phyloP scores from a whole-genome alignment of 768 basidiomycete genomes.

The Panellus pusillus region DNA sequence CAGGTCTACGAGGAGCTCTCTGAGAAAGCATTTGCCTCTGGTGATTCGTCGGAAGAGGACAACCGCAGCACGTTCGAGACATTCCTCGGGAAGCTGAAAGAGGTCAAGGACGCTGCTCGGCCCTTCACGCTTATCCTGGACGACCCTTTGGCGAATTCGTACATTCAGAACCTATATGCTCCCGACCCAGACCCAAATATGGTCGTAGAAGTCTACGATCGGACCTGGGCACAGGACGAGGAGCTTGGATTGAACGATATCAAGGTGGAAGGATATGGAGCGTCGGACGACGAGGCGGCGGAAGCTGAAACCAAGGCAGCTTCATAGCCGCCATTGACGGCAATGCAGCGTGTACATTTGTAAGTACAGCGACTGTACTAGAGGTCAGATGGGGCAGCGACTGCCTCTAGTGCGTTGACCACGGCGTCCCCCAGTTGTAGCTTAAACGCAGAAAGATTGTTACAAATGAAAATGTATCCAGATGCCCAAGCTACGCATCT shows the following conservation, averaged over 20 bases:
- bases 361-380: too few relatives aligned
- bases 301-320: neutral
- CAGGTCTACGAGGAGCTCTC: constrained; percentile 95
- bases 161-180: constrained; percentile 95
- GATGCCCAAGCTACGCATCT: too few relatives aligned
- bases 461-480: too few relatives aligned
- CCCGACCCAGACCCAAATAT: constrained; percentile 97
- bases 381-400: too few relatives aligned
- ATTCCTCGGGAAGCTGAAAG: constrained; percentile 78
- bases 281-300: constrained; percentile 20
- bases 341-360: neutral
- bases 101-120: constrained; percentile 71
- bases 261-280: constrained; percentile 74
- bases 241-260: constrained; percentile 92
- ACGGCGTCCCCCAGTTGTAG: too few relatives aligned
- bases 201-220: constrained; percentile 77
- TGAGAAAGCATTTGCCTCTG: constrained; percentile 77
- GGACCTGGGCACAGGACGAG: constrained; percentile 90
- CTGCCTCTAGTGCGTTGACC: too few relatives aligned
- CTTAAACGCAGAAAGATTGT: too few relatives aligned
- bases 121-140: constrained; percentile 94
- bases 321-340: neutral
- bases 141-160: constrained; percentile 93
- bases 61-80: constrained; percentile 63
- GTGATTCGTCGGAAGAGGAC: constrained; percentile 56